Evolutionary conservation across 768 basidiomycete genomes (phyloP).

Genomic region (Cantharellus cinnabarinus): DNA sequence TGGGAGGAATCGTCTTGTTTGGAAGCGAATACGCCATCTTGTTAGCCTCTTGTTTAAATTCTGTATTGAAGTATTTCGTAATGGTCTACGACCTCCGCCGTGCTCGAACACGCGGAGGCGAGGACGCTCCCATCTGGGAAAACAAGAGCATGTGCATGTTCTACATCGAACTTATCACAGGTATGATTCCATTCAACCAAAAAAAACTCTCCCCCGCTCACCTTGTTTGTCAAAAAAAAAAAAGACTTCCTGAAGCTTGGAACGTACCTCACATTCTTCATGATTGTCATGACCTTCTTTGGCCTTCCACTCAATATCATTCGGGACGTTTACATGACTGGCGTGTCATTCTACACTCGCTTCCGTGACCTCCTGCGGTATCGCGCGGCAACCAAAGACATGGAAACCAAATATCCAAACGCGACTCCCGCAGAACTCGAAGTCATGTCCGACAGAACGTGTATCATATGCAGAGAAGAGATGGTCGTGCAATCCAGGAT

Average conservation of each 20-base stretch:
- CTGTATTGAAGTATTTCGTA: constrained; percentile 63
- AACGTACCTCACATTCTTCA: constrained; percentile 86
- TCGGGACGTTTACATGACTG: constrained; percentile 90
- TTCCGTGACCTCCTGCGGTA: constrained; percentile 80
- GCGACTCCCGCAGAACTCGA: constrained; percentile 71
- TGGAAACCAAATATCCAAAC: constrained; percentile 90
- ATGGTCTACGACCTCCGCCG: constrained; percentile 65
- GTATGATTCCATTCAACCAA: constrained; percentile 25
- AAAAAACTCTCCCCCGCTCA: background rate
- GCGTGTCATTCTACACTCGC: constrained; percentile 75
- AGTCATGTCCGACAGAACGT: constrained; percentile 70
- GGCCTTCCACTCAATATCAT: constrained; percentile 92
- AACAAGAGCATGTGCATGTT: constrained; percentile 95
- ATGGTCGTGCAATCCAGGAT: constrained; percentile 33
- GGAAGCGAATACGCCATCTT: constrained; percentile 92
- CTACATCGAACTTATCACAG: constrained; percentile 81
- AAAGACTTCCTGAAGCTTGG: constrained; percentile 83
- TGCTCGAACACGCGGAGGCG: constrained; percentile 56
- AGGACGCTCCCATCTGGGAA: constrained; percentile 84
- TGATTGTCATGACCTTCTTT: constrained; percentile 82
- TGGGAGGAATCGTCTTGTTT: constrained; percentile 86
- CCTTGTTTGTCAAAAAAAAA: background rate
- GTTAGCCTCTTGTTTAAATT: constrained; percentile 57
- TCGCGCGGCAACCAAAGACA: constrained; percentile 82
- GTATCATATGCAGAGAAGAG: constrained; percentile 96